phyloP scores from a whole-genome alignment of 148 eudicot species.

The Nyssa sinensis region DNA sequence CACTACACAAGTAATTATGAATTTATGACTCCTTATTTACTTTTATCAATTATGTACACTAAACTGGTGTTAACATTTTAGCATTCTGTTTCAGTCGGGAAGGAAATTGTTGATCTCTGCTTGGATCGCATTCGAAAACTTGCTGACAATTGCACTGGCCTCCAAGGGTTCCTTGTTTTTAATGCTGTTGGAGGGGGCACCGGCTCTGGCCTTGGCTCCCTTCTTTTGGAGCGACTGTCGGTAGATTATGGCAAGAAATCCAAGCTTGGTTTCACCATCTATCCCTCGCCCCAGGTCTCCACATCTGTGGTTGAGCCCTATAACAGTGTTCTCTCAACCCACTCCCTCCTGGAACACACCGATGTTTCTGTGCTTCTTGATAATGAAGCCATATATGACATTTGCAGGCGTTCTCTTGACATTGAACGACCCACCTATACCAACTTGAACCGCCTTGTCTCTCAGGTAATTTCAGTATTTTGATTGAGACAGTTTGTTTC shows the following conservation, averaged over 20 bases:
- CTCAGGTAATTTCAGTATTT: slow-evolving; percentile 19
- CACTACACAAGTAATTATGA: slow-evolving; percentile 32
- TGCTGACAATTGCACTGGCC: slow-evolving; percentile 47
- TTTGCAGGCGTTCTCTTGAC: slow-evolving; percentile 39
- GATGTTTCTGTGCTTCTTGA: slow-evolving; percentile 36
- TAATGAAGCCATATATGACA: slow-evolving; percentile 38
- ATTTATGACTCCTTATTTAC: not conserved
- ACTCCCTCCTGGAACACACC: slow-evolving; percentile 43
- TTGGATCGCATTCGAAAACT: slow-evolving; percentile 38
- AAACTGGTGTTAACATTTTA: not conserved
- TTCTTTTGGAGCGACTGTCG: slow-evolving; percentile 37
- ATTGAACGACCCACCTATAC: slow-evolving; percentile 42
- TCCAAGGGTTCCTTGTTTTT: slow-evolving; percentile 41
- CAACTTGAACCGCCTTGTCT: slow-evolving; percentile 40
- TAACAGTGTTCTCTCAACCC: slow-evolving; percentile 40
- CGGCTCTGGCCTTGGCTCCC: slow-evolving; percentile 42
- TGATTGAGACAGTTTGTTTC: not conserved
- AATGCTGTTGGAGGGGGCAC: slow-evolving; percentile 42
- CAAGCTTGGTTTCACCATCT: slow-evolving; percentile 42
- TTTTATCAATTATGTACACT: not conserved
- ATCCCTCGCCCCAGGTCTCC: slow-evolving; percentile 41
- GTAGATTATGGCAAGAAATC: slow-evolving; percentile 43
- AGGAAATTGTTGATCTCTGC: slow-evolving; percentile 41
- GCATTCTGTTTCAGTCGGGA: slow-evolving; percentile 25
- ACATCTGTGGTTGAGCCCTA: slow-evolving; percentile 43